A percentile compares a stretch with the other conserved stretches of the same genome.
Evolutionary conservation across 495 filamentous ascomycete species (phyloP).

Genomic region (Penicillium pulvis): DNA sequence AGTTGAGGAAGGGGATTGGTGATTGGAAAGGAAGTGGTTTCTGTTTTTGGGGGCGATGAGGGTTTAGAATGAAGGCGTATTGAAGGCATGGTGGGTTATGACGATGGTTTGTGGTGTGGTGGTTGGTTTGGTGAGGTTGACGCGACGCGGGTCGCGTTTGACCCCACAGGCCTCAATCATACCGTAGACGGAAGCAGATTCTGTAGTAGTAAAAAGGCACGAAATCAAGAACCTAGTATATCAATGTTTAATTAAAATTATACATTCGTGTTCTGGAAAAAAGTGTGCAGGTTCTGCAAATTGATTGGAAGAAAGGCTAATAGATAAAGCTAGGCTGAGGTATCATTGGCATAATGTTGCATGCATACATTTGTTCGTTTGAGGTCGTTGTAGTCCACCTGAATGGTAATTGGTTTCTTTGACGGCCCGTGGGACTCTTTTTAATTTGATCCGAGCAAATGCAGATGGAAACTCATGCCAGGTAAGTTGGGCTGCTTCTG

Average conservation of each 20-base stretch:
- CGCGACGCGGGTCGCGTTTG: slow-evolving; percentile 26
- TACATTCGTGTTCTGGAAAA: background rate
- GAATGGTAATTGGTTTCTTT: background rate
- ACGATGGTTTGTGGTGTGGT: background rate
- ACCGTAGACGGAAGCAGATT: background rate
- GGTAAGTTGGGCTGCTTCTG: background rate
- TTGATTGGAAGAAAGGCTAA: background rate
- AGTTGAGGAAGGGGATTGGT: slow-evolving; percentile 73
- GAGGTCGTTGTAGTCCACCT: background rate
- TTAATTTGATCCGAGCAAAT: background rate
- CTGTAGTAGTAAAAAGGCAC: background rate
- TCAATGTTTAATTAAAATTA: background rate
- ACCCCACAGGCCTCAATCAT: slow-evolving; percentile 15
- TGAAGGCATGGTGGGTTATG: slow-evolving; percentile 42
- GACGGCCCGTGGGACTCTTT: background rate
- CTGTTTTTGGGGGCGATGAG: background rate
- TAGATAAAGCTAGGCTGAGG: background rate
- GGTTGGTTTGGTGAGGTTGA: slow-evolving; percentile 10
- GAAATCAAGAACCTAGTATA: background rate
- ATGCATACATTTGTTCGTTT: background rate
- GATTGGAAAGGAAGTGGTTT: slow-evolving; percentile 15
- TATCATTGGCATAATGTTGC: background rate
- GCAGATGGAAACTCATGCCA: background rate
- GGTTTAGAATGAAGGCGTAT: slow-evolving; percentile 38
- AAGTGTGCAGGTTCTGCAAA: background rate